Evolutionary conservation across 2,329 filamentous ascomycete species (phyloP), one percentile per base, ranked within the genome.

Genomic region (Exophiala xenobiotica): DNA sequence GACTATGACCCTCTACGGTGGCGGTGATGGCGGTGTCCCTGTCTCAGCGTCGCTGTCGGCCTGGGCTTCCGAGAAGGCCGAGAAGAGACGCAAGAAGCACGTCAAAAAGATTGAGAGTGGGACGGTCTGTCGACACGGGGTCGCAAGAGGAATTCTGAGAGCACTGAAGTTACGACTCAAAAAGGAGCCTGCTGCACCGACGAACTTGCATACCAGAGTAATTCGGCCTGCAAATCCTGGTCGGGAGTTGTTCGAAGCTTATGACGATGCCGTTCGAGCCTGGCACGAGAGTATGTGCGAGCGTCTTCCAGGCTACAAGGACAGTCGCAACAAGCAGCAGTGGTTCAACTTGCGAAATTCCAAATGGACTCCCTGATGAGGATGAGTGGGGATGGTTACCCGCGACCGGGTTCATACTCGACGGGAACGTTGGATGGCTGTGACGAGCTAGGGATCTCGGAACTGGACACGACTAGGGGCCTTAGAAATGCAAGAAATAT

Each of bases 281-380:
- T 52, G 49, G 49, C 35, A 52, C 37, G 6, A 8, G 12, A 19
- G 14, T 16, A 33, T 51, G 49, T 18, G 40, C 8, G 22, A 46
- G 24, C 31, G n/a, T 24, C 31, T 46, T 11, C 16, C 33, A 9
- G 41, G 48, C n/a, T 51, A 46, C 18, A 31, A 20, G 9, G 33
- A 29, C 27, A 11, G 40, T 22, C 18, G 27, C 19, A 6, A 20
- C 11, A 46, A 49, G 39, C 43, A 39, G 29, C 27, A 27, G n/a
- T 50, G 47, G 38, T 50, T 43, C 23, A 43, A 19, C 9, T 37
- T n/a, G n/a, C n/a, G n/a, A n/a, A n/a, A n/a, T n/a, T n/a, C n/a
- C n/a, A n/a, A n/a, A n/a, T n/a, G n/a, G n/a, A n/a, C n/a, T n/a
- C n/a, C n/a, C n/a, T n/a, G n/a, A n/a, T n/a, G n/a, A n/a, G n/a